Evolutionary conservation across 2,329 filamentous ascomycete genomes (phyloP).

Genomic region (Colletotrichum sp.): DNA sequence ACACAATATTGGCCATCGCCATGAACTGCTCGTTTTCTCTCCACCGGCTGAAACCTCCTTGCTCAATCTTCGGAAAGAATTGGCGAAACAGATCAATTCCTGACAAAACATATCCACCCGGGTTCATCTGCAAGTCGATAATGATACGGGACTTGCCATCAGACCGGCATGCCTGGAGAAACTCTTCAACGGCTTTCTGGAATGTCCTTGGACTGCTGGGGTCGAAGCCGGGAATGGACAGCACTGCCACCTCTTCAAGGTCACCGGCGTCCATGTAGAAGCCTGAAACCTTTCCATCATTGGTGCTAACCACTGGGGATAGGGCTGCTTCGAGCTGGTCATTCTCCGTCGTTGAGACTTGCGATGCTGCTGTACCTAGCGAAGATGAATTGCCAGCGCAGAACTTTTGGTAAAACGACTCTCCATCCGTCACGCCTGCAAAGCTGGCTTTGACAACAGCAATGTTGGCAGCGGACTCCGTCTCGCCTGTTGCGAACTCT

Average conservation of each 20-base stretch:
- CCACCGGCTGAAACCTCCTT: constrained; percentile 41
- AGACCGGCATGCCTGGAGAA: constrained; percentile 33
- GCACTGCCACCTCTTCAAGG: constrained; percentile 36
- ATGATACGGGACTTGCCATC: constrained; percentile 64
- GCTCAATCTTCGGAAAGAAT: constrained; percentile 50
- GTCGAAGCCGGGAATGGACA: constrained; percentile 30
- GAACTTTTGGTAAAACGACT: constrained; percentile 37
- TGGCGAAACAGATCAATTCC: constrained; percentile 63
- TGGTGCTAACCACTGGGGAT: constrained; percentile 28
- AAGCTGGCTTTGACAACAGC: constrained; percentile 33
- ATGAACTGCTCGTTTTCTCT: constrained; percentile 45
- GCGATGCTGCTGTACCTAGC: neutral
- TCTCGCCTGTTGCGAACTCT: constrained; percentile 39
- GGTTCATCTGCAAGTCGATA: constrained; percentile 61
- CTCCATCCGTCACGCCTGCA: constrained; percentile 32
- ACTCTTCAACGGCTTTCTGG: constrained; percentile 30
- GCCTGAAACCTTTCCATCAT: constrained; percentile 29
- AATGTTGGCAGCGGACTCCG: constrained; percentile 30
- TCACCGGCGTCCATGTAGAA: constrained; percentile 38
- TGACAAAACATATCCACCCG: constrained; percentile 60
- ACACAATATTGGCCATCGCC: constrained; percentile 46
- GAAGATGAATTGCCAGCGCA: constrained; percentile 23
- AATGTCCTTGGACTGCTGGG: constrained; percentile 30
- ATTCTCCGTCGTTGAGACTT: neutral
- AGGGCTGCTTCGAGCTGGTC: constrained; percentile 25